Conservation (phyloP, 2,329 filamentous ascomycete genomes). For the Claviceps purpurea region DNA sequence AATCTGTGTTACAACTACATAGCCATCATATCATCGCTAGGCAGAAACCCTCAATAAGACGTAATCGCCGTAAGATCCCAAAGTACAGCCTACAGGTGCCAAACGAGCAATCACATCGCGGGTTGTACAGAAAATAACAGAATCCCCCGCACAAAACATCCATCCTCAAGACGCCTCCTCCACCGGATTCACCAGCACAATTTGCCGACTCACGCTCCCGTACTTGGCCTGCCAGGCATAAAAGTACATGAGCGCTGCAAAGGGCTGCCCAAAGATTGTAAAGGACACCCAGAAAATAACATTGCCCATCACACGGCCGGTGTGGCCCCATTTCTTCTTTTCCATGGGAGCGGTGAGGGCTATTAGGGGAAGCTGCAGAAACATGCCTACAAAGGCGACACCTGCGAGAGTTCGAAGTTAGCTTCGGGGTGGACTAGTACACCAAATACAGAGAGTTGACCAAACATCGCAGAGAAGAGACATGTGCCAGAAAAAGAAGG, state of each 20-base stretch:
- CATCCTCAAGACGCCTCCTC: background rate
- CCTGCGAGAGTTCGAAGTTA: constrained; percentile 32
- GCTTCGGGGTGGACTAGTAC: background rate
- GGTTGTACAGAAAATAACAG: too few relatives aligned
- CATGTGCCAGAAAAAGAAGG: too few relatives aligned
- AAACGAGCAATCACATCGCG: too few relatives aligned
- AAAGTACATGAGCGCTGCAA: constrained; percentile 87
- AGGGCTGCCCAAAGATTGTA: constrained; percentile 85
- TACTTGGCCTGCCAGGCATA: constrained; percentile 99
- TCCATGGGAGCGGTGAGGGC: constrained; percentile 65
- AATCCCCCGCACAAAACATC: background rate
- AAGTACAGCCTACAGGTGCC: too few relatives aligned
- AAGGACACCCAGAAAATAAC: constrained; percentile 95
- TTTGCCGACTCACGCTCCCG: constrained; percentile 55
- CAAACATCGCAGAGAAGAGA: too few relatives aligned
- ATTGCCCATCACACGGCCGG: constrained; percentile 74
- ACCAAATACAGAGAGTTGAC: background rate
- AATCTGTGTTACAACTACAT: too few relatives aligned
- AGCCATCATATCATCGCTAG: too few relatives aligned
- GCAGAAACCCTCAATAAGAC: too few relatives aligned
- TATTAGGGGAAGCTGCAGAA: constrained; percentile 83
- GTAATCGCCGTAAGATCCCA: too few relatives aligned
- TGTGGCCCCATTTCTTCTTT: constrained; percentile 55
- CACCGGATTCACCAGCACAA: constrained; percentile 6
- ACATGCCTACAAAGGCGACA: constrained; percentile 88